These are phyloP conservation scores for Neoscytalidium dimidiatum DNA, from an alignment of 2,329 filamentous ascomycete genomes.

Conservation along the genomic window DNA sequence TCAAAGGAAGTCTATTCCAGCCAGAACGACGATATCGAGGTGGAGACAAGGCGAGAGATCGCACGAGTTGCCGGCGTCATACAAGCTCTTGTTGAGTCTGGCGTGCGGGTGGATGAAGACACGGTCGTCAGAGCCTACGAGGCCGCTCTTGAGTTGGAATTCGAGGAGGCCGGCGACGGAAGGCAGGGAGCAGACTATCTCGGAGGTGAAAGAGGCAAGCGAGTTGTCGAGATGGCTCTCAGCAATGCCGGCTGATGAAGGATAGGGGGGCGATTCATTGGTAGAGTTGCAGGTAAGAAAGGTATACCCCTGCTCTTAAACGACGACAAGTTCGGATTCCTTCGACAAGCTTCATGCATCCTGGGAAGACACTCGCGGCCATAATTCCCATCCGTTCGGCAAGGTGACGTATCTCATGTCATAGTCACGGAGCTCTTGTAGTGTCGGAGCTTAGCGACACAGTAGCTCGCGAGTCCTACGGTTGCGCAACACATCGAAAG, in stretches of 20 bases:
- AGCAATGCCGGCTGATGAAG: neutral
- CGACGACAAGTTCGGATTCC: neutral
- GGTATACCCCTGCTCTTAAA: neutral
- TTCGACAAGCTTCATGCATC: neutral
- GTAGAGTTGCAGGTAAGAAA: neutral
- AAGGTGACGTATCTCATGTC: neutral
- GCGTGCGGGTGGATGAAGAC: conserved; percentile 85
- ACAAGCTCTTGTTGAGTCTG: conserved; percentile 77
- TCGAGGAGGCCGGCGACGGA: conserved; percentile 59
- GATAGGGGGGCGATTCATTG: neutral
- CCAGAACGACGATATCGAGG: conserved; percentile 84
- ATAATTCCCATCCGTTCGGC: too few species aligned
- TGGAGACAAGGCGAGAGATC: conserved; percentile 83
- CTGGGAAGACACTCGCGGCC: neutral
- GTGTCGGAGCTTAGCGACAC: neutral
- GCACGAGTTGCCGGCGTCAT: conserved; percentile 80
- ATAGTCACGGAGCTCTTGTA: neutral
- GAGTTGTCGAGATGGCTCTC: conserved; percentile 35
- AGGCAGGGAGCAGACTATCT: conserved; percentile 35
- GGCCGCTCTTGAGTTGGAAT: conserved; percentile 73
- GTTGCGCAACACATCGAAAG: neutral
- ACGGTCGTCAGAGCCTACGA: conserved; percentile 82
- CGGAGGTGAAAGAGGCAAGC: conserved; percentile 39
- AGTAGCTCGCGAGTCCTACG: neutral
- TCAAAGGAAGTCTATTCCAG: conserved; percentile 88